Conservation (phyloP, 2,329 filamentous ascomycete species). For the Ascochyta lentis region DNA sequence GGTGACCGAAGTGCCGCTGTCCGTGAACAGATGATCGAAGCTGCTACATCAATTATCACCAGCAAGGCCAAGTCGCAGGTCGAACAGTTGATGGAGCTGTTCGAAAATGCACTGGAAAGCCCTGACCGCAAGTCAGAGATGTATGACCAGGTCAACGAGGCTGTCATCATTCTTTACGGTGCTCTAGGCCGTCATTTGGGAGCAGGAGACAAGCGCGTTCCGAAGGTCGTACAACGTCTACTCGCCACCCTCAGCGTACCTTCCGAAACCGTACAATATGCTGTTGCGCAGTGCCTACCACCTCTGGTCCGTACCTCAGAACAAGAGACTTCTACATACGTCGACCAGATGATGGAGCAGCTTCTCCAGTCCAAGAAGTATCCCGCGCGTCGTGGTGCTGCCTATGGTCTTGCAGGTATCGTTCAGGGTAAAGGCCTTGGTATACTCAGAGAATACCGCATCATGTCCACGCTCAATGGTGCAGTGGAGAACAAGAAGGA, state of each 20-base stretch:
- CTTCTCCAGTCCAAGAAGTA: constrained; percentile 90
- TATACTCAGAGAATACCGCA: constrained; percentile 81
- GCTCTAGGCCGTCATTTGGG: constrained; percentile 88
- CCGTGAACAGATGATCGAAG: constrained; percentile 88
- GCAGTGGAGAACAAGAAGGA: constrained; percentile 97
- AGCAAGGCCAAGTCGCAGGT: constrained; percentile 81
- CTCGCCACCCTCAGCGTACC: constrained; percentile 89
- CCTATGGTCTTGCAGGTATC: constrained; percentile 91
- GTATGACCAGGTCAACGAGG: constrained; percentile 91
- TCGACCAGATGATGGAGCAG: constrained; percentile 79
- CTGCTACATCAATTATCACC: constrained; percentile 81
- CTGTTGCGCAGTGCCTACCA: constrained; percentile 91
- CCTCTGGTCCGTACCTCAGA: constrained; percentile 84
- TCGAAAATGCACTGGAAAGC: constrained; percentile 85
- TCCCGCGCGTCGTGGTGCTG: constrained; percentile 88
- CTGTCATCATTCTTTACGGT: constrained; percentile 96
- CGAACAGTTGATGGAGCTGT: constrained; percentile 88
- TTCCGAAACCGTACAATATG: constrained; percentile 95
- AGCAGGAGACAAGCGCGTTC: constrained; percentile 83
- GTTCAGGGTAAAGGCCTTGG: constrained; percentile 86
- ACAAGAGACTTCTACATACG: constrained; percentile 79
- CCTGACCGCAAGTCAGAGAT: constrained; percentile 82
- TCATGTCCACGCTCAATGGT: constrained; percentile 79
- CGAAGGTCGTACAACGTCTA: constrained; percentile 84
- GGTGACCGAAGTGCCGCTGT: constrained; percentile 80